Evolutionary conservation across 2,329 filamentous ascomycete species (phyloP), one percentile per base, ranked within the genome.

Genomic region (Diaporthe australafricana): DNA sequence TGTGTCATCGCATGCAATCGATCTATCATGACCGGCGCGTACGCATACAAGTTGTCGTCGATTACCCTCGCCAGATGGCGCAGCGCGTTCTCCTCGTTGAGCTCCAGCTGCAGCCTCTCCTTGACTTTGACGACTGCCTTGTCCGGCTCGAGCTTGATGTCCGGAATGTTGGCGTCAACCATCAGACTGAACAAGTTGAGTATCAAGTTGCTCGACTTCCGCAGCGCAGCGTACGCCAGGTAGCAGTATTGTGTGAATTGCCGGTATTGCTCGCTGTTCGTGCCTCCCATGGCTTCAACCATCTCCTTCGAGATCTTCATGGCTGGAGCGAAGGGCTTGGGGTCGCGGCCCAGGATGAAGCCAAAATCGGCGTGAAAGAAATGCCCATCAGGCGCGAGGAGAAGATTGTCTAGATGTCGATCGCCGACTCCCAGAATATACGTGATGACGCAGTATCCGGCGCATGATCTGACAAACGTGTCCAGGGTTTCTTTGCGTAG

Each of bases 351-450:
- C 1, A 99, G 92, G 74, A 99, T 99, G 82, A 97, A 99, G 52
- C 97, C 96, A 78, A 99, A 99, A 81, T 99, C 96, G 38, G 96
- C 95, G 80, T 99, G 96, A 88, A 99, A 98, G 86, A 99, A 99
- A 82, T 97, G 94, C 0, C 91, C 96, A 76, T 95, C 93, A 0
- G 96, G 95, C 0, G 95, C 90, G 6, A 99, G 90, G 32, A 99
- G 90, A 1, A 99, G 89, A 78, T 99, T 99, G 81, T 99, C 96
- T 2, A 98, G 88, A 82, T 99, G 96, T 1, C 96, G 92, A 80
- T 99, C 96, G 25, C 96, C 96, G 3, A 99, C 96, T 40, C 96
- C 97, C 16, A 99, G 89, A 20, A 99, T 93, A 81, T 99, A 99
- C 0, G 97, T 99, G 76, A 99, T 98, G 17, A 99, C 96, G 81